Evolutionary conservation across 2,329 filamentous ascomycete species (phyloP).

Genomic region (Fonsecaea pedrosoi): DNA sequence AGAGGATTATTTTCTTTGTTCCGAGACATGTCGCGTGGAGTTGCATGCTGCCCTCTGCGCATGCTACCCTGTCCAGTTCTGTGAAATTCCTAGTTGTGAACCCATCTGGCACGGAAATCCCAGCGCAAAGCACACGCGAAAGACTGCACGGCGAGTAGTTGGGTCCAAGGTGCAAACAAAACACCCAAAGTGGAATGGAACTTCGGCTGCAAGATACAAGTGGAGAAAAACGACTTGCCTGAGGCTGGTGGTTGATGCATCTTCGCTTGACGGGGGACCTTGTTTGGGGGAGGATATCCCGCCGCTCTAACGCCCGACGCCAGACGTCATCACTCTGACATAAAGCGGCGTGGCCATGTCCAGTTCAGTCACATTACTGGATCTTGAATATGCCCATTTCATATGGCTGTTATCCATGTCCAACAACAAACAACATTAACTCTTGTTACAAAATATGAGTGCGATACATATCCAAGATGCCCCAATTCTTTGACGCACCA

Average conservation of each 20-base stretch:
- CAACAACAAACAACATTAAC: not conserved
- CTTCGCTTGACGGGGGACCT: not conserved
- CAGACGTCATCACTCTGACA: too few species aligned
- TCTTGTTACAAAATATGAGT: not conserved
- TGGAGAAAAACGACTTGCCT: not conserved
- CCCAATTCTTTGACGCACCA: not conserved
- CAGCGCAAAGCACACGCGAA: not conserved
- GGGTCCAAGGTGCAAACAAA: slow-evolving; percentile 25
- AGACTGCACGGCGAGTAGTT: slow-evolving; percentile 2
- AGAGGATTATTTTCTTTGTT: slow-evolving; percentile 39
- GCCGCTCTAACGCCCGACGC: not conserved
- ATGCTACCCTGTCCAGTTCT: slow-evolving; percentile 27
- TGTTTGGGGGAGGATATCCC: not conserved
- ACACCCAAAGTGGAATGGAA: slow-evolving; percentile 29
- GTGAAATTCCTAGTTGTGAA: slow-evolving; percentile 1
- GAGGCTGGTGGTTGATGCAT: slow-evolving; percentile 10
- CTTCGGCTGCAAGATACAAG: slow-evolving; percentile 16
- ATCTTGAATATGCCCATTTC: not conserved
- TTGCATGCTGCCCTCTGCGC: slow-evolving; percentile 26
- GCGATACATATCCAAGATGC: not conserved
- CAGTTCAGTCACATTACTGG: not conserved
- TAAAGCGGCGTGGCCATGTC: not conserved
- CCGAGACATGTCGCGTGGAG: slow-evolving; percentile 35
- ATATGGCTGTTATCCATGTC: not conserved
- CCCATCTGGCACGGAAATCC: slow-evolving; percentile 2